phyloP scores from a whole-genome alignment of 169 alveolate genomes.

The Fabrea salina region DNA sequence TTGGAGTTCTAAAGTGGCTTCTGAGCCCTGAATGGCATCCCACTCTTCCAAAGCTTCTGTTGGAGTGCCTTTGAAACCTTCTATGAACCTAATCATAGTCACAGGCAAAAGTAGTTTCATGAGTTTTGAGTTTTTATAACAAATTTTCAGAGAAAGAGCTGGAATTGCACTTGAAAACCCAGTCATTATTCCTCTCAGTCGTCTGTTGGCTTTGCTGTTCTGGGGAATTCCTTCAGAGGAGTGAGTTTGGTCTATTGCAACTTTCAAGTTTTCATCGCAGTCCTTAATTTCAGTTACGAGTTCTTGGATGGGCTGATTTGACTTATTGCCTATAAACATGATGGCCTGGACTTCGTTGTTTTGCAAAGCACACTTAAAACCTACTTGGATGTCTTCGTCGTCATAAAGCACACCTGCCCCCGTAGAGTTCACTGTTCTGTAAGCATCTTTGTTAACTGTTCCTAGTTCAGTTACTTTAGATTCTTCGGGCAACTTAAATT shows the following conservation, averaged over 20 bases:
- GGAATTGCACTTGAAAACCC: not conserved
- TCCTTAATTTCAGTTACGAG: not conserved
- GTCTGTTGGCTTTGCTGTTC: not conserved
- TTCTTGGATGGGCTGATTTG: not conserved
- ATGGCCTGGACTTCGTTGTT: not conserved
- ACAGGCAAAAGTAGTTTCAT: not conserved
- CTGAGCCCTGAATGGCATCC: not conserved
- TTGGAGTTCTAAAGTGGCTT: not conserved
- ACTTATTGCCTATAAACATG: slow-evolving; percentile 1
- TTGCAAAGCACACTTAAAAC: not conserved
- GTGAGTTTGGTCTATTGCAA: not conserved
- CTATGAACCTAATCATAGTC: not conserved
- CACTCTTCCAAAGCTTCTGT: not conserved
- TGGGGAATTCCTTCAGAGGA: not conserved
- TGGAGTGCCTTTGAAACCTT: not conserved
- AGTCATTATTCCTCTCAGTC: not conserved
- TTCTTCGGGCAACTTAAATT: no score
- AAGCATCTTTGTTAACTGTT: no score
- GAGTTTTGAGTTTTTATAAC: not conserved
- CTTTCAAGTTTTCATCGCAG: not conserved
- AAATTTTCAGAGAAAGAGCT: not conserved
- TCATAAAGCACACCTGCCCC: not conserved
- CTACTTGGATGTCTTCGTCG: not conserved
- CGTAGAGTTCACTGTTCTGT: not conserved
- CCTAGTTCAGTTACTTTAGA: no score